Percentiles rank a stretch among this genome's conserved stretches.
Evolutionary conservation across 2,329 filamentous ascomycete genomes (phyloP).

Genomic region (Amauroascus verrucosus): DNA sequence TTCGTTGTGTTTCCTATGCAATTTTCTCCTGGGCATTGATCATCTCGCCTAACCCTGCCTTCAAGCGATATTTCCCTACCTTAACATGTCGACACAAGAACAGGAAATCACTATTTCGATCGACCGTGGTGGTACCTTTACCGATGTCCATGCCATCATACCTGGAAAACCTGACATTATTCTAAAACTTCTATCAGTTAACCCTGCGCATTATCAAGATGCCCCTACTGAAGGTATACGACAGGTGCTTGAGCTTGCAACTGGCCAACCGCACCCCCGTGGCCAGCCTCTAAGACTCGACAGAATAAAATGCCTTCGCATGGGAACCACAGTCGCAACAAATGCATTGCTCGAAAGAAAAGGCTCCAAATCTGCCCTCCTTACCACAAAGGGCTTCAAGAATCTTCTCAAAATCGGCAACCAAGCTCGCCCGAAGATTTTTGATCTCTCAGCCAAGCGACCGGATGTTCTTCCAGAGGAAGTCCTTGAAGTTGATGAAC

Average conservation of each 20-base stretch:
- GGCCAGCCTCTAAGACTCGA: conserved; percentile 29
- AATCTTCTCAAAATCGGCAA: conserved; percentile 85
- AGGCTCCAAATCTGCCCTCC: conserved; percentile 74
- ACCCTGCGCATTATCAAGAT: conserved; percentile 25
- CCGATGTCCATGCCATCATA: conserved; percentile 22
- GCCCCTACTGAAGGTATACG: conserved; percentile 69
- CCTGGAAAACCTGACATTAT: conserved; percentile 21
- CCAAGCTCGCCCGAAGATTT: conserved; percentile 79
- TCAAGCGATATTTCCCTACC: background rate
- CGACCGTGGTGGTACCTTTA: conserved; percentile 37
- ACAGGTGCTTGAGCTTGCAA: conserved; percentile 53
- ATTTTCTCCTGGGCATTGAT: background rate
- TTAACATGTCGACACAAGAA: conserved; percentile 2
- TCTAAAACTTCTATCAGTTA: conserved; percentile 26
- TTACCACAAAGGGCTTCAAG: conserved; percentile 78
- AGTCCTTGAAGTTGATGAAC: conserved; percentile 78
- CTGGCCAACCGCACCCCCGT: conserved; percentile 28
- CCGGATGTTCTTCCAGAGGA: conserved; percentile 75
- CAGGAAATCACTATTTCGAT: conserved; percentile 12
- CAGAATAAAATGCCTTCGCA: conserved; percentile 52
- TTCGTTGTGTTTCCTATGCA: background rate
- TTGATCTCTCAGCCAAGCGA: conserved; percentile 75
- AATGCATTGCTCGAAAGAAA: conserved; percentile 85
- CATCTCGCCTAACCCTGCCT: background rate
- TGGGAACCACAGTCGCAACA: conserved; percentile 90